Evolutionary conservation across 371 early-diverging fungal genomes (phyloP), one percentile per base, ranked within the genome.

Genomic region (Mucor irregularis): DNA sequence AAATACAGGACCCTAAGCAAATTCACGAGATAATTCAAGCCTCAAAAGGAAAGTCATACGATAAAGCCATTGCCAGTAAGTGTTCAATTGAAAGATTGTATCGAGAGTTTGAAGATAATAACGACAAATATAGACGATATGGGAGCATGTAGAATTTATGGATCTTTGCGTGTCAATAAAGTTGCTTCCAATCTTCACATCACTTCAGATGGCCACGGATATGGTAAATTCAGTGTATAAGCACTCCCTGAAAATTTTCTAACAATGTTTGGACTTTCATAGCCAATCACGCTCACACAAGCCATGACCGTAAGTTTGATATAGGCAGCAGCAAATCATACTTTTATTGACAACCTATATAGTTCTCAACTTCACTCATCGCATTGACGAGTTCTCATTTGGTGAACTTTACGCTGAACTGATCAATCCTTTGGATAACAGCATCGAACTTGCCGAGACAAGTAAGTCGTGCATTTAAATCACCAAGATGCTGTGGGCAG

Each of bases 331-430:
- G 13, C 30, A 26, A 28, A 25, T 19, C 5, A 55, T 30, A 22
- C 1, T 34, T 42, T 8, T 1, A 17, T 39, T 31, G 25, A 24
- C 48, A 22, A 47, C 19, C 7, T 52, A 40, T 37, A 5, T 72
- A 91, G 90, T 83, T 33, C 74, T 95, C 66, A 97, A 97, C 70
- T 94, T 97, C 59, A 94, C 96, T 0, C 97, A 97, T 69, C 84
- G 90, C 21, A 90, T 97, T 47, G 92, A 94, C 66, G 85, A 89
- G 62, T 78, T 97, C 26, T 93, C 94, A 0, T 97, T 95, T 78
- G 97, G 96, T 19, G 67, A 70, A 14, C 62, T 86, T 24, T 95
- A 94, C 60, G 93, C 95, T 4, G 85, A 81, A 21, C 76, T 94
- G 14, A 73, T 85, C 31, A 95, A 96, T 62, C 97, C 97, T 33